Evolutionary conservation across 176 grass and related monocot species (phyloP).

Genomic region (Zea mays): DNA sequence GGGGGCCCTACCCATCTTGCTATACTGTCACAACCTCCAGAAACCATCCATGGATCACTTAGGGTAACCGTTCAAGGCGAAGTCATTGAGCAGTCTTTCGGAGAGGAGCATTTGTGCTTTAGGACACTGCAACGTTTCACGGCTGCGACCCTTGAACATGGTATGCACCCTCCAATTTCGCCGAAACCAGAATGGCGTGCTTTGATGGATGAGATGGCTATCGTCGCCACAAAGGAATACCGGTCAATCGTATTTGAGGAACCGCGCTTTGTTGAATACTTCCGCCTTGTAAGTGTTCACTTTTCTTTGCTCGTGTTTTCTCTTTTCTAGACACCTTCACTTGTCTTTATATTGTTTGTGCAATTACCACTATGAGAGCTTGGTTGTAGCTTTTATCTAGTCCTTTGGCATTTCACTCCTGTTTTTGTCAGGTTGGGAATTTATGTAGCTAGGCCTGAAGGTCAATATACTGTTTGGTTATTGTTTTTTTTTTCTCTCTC

Average conservation of each 20-base stretch:
- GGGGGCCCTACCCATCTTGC: constrained; percentile 95
- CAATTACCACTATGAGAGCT: neutral
- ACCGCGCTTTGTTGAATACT: constrained; percentile 96
- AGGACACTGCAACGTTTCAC: constrained; percentile 92
- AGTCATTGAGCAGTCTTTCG: constrained; percentile 97
- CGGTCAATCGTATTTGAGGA: constrained; percentile 87
- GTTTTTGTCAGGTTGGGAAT: neutral
- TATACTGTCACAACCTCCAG: constrained; percentile 92
- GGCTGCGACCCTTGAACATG: constrained; percentile 95
- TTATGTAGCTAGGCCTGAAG: neutral
- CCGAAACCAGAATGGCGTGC: constrained; percentile 87
- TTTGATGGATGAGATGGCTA: constrained; percentile 89
- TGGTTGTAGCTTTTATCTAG: constrained; percentile 6
- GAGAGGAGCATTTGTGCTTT: constrained; percentile 96
- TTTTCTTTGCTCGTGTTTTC: constrained; percentile 2
- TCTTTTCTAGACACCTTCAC: neutral
- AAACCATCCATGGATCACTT: constrained; percentile 90
- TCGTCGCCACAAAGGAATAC: constrained; percentile 85
- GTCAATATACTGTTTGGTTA: neutral
- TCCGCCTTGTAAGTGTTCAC: constrained; percentile 69
- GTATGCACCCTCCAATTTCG: constrained; percentile 81
- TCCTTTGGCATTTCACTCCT: neutral
- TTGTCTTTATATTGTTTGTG: neutral
- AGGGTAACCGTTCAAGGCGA: constrained; percentile 93
- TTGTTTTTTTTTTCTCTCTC: neutral